A percentile compares a stretch with the other conserved stretches of the same genome.
Evolutionary conservation across 2,329 filamentous ascomycete species (phyloP).

Genomic region (Chaetomium strumarium): DNA sequence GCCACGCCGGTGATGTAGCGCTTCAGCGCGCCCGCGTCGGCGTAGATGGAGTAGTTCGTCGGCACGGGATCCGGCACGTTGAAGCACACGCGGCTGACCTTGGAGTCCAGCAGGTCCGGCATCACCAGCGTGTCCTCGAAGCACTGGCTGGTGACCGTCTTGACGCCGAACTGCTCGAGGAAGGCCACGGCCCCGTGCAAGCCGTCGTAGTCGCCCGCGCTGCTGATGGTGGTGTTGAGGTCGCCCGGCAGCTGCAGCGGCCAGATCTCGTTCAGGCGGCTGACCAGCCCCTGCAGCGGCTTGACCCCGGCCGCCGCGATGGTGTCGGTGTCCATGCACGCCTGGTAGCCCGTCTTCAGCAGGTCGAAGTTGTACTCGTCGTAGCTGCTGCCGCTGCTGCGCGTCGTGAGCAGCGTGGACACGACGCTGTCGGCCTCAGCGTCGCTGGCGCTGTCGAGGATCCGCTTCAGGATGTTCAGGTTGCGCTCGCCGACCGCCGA

Average conservation of each 20-base stretch:
- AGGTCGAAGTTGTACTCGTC: slow-evolving; percentile 61
- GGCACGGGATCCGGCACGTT: not conserved
- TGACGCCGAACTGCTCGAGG: slow-evolving; percentile 4
- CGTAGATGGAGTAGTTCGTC: not conserved
- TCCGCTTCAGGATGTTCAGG: slow-evolving; percentile 1
- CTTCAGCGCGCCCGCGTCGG: not conserved
- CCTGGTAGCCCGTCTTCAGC: slow-evolving; percentile 57
- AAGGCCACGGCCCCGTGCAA: slow-evolving; percentile 2
- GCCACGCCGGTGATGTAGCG: not conserved
- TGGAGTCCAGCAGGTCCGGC: slow-evolving; percentile 2
- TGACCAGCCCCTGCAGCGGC: slow-evolving; percentile 53
- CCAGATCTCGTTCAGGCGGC: slow-evolving; percentile 41
- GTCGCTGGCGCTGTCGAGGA: slow-evolving; percentile 10
- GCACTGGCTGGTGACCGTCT: not conserved
- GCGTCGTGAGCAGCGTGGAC: not conserved
- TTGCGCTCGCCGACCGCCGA: not conserved
- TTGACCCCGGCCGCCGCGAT: slow-evolving; percentile 49
- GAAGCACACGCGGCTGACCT: slow-evolving; percentile 2
- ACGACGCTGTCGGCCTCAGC: slow-evolving; percentile 8
- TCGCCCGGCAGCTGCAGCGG: slow-evolving; percentile 9
- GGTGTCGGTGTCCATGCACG: slow-evolving; percentile 57
- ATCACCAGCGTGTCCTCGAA: not conserved
- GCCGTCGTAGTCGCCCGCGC: slow-evolving; percentile 4
- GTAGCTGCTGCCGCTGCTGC: slow-evolving; percentile 23
- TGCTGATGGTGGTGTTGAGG: not conserved